Base-by-base conservation (phyloP, 192 early-diverging fungal genomes). In the Thamnidium elegans region DNA sequence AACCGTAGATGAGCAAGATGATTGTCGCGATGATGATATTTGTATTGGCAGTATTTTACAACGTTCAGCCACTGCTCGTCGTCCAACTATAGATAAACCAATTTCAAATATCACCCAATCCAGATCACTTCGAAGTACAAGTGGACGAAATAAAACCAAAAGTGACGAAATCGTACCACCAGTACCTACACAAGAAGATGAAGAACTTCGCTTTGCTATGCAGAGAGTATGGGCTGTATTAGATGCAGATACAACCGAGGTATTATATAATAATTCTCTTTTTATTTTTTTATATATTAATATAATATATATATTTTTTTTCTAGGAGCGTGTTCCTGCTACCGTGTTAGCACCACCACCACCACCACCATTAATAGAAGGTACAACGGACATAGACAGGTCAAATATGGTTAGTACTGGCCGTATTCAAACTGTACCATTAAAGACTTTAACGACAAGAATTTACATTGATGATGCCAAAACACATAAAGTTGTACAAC, bases 381-480 rank as follows among this genome's bases (percentile, higher is more conserved):
- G 26, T 26, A 26, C 26, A 45, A 20, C 56, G 5, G 10, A 34
- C 3, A 13, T 59, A 44, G 58, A 59, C 19, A 34, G n/a, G 19
- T 30, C 55, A 36, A 30, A 56, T 39, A 56, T 56, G 55, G 55
- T 56, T 30, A 56, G 55, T 19, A 11, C 55, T 19, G 55, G 55
- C 15, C 55, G 55, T 56, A 56, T 56, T 39, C 55, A 56, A n/a
- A 56, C 51, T 8, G 44, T 43, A n/a, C 50, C 69, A 15, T 34
- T 53, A 42, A 64, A 75, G 9, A 71, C 82, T 65, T 78, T 93
- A 21, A 85, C 92, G 0, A 92, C 89, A 44, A 84, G 94, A n/a
- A 90, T 98, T 23, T 95, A 92, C 66, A 89, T 98, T 55, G 84
- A 90, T 47, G 89, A 94, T 61, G 85, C 86, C 1, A 76, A 69